These are phyloP conservation scores for Pythium dissimile DNA, from an alignment of 352 stramenopile genomes.

Conservation along the genomic window DNA sequence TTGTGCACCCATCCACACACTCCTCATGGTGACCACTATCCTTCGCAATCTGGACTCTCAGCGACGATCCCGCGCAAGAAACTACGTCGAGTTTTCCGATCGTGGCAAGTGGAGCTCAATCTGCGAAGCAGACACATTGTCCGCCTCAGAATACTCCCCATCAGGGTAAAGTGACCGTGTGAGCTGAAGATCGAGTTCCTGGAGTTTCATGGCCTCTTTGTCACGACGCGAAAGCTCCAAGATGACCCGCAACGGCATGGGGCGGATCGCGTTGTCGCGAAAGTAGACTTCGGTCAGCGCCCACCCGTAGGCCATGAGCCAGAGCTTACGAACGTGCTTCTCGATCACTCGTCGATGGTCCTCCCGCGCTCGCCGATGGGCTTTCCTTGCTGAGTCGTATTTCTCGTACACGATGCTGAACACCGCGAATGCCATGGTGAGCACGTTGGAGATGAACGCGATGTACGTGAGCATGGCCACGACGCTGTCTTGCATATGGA, in stretches of 20 bases:
- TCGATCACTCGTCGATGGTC: slow-evolving; percentile 46
- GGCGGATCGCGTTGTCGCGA: slow-evolving; percentile 31
- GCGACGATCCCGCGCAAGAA: background rate
- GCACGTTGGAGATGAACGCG: slow-evolving; percentile 47
- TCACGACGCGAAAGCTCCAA: slow-evolving; percentile 56
- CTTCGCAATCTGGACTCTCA: no score
- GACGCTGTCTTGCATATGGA: slow-evolving; percentile 42
- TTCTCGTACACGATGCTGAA: slow-evolving; percentile 64
- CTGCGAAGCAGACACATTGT: slow-evolving; percentile 4
- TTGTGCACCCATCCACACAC: no score
- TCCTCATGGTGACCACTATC: no score
- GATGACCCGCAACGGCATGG: slow-evolving; percentile 57
- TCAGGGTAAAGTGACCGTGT: slow-evolving; percentile 30
- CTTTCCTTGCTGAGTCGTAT: slow-evolving; percentile 25
- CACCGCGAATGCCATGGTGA: slow-evolving; percentile 45
- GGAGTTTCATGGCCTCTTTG: slow-evolving; percentile 21
- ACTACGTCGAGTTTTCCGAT: background rate
- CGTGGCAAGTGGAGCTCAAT: slow-evolving; percentile 15
- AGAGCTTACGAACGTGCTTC: slow-evolving; percentile 46
- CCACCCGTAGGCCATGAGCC: slow-evolving; percentile 50
- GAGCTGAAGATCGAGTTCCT: slow-evolving; percentile 38
- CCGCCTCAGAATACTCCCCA: background rate
- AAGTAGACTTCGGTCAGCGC: slow-evolving; percentile 61
- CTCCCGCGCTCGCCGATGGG: slow-evolving; percentile 31
- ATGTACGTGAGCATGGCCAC: slow-evolving; percentile 46